A percentile compares a stretch with the other conserved stretches of the same genome.
These are phyloP conservation scores for Prunus fruticosa DNA, from an alignment of 306 rosid species.

Conservation along the genomic window DNA sequence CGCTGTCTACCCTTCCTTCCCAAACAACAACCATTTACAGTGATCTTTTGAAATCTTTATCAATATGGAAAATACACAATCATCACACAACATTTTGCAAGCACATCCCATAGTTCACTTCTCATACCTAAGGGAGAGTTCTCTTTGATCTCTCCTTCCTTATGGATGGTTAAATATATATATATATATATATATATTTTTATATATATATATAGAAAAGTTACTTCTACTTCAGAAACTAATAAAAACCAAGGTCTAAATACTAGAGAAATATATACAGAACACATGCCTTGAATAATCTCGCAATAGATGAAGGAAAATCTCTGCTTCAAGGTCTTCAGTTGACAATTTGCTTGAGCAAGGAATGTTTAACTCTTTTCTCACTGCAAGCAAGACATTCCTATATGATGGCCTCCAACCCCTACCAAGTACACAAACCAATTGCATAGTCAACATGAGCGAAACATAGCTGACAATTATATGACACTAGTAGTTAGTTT, in stretches of 20 bases:
- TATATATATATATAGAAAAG: background rate
- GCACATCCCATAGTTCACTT: background rate
- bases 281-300: constrained; percentile 47
- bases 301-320: constrained; percentile 83
- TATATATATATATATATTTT: background rate
- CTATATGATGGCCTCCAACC: constrained; percentile 99
- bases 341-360: constrained; percentile 76
- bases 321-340: constrained; percentile 87
- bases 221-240: background rate
- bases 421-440: constrained; percentile 41
- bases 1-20: background rate
- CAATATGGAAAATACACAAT: background rate
- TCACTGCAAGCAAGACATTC: constrained; percentile 74
- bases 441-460: constrained; percentile 2
- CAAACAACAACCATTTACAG: background rate
- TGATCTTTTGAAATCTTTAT: background rate
- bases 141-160: background rate
- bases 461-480: background rate
- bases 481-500: background rate
- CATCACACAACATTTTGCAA: background rate
- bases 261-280: background rate
- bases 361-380: constrained; percentile 60
- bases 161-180: background rate
- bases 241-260: background rate
- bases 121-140: background rate